Evolutionary conservation across 2,329 filamentous ascomycete species (phyloP).

Genomic region (Clonostachys sp.): DNA sequence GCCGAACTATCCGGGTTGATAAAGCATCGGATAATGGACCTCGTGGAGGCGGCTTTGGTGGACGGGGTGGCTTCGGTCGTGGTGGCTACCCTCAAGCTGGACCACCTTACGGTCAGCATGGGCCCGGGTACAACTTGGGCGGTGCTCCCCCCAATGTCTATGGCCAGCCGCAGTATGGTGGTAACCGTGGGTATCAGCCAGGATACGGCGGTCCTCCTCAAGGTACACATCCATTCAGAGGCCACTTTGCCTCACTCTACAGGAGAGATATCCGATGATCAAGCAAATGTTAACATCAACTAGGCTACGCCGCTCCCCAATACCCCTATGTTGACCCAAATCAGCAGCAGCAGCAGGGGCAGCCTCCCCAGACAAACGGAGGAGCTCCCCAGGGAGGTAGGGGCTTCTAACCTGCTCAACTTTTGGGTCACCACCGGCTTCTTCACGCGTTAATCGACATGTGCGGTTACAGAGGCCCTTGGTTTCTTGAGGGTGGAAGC

Average conservation of each 20-base stretch:
- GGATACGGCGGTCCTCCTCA: conserved; percentile 27
- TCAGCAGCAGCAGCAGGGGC: conserved; percentile 28
- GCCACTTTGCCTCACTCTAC: no score
- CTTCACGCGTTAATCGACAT: not conserved
- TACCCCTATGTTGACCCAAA: conserved; percentile 43
- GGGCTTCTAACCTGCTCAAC: conserved; percentile 28
- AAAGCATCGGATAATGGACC: conserved; percentile 81
- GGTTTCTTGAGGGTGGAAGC: no score
- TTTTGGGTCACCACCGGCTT: not conserved
- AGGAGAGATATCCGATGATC: no score
- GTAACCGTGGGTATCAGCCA: conserved; percentile 27
- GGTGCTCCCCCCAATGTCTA: conserved; percentile 28
- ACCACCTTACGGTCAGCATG: conserved; percentile 27
- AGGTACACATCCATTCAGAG: conserved; percentile 2
- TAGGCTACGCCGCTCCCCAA: conserved; percentile 11
- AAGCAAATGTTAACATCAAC: not conserved
- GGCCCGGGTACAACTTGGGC: conserved; percentile 20
- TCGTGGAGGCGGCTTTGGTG: conserved; percentile 48
- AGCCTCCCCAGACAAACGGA: conserved; percentile 3
- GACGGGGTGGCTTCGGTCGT: conserved; percentile 26
- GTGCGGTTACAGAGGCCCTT: not conserved
- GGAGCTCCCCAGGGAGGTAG: conserved; percentile 14
- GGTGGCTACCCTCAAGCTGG: conserved; percentile 30
- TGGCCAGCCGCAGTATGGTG: conserved; percentile 20
- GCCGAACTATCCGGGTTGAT: conserved; percentile 90